Evolutionary conservation across 2,329 filamentous ascomycete species (phyloP), one percentile per base, ranked within the genome.

Genomic region (Sclerotinia nivalis): DNA sequence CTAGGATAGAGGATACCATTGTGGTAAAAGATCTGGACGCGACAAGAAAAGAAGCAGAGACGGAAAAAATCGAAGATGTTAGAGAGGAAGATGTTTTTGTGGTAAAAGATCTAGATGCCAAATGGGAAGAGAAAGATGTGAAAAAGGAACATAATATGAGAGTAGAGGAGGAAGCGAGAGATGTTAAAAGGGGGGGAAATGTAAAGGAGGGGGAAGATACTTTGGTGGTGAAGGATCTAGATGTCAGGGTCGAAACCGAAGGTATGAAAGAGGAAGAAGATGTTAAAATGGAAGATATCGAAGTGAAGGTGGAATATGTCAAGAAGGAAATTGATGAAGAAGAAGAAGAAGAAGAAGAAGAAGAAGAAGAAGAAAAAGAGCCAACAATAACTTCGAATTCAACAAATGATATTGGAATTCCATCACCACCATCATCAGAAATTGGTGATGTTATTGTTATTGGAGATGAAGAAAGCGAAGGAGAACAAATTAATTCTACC

Each of bases 351-450:
- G 45, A 50, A 50, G 43, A 25, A 25, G 25, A 13, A 31, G 25
- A 13, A 28, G 15, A 65, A 25, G 45, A 50, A 43, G 31, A 22
- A 25, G 34, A 13, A 31, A 25, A 13, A 37, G 22, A 18, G 49
- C 13, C 43, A 37, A 50, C n/a, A 31, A n/a, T 49, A 18, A 49
- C 31, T 18, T 54, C 55, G 31, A 34, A 28, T 40, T 13, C n/a
- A 52, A 13, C 61, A 8, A 50, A 22, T 13, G 20, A 22, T 2
- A 60, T 37, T 40, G 31, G 34, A 40, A 50, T 49, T 45, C 40
- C 40, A 50, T 69, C 67, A 54, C 67, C 67, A 64, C 67, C 67
- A 64, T 28, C 58, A 47, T 69, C 67, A 37, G 67, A 69, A 55
- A 43, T 37, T 40, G 67, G 60, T 43, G 45, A 43, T 34, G 9